Base-by-base conservation (phyloP, 2,329 filamentous ascomycete species). In the Clonostachys rhizophaga region DNA sequence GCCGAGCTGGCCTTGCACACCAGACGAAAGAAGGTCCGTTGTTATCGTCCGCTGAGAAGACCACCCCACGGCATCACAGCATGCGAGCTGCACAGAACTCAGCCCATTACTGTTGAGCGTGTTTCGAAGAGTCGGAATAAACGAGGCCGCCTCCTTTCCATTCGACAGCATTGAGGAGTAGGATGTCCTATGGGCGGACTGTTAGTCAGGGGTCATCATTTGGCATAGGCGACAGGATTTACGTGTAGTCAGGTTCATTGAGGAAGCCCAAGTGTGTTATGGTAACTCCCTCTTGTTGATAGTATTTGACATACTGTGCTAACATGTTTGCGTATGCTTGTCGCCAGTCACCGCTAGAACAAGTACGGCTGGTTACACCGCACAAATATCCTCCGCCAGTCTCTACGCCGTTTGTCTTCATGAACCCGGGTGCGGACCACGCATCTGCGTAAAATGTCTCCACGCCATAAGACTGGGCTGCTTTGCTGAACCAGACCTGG, bases 401-500 rank as follows among this genome's bases (percentile, higher is more conserved):
- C 16, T 68, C 66, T 44, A 57, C 60, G 3, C 62, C 61, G 47
- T 66, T 72, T 1, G 69, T 72, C 56, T 75, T 74, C 71, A 75
- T 75, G 54, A 68, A 75, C 0, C 69, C 70, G 1, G 71, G 71
- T 0, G 72, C 70, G 47, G 63, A 68, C 72, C 71, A 75, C 2
- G 72, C 71, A 53, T 75, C 66, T 4, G 65, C 67, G 34, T 71
- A 70, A 16, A 72, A 63, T 1, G 58, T 61, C 47, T 58, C 59
- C 16, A 70, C 63, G 2, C 66, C 66, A 40, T 69, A 68, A 18
- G 55, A 55, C 36, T 64, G 55, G 2, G 76, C 76, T 56, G 76
- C 64, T 58, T 79, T 66, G 8, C 70, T 69, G 37, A 81, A 63
- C 59, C 67, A 79, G 13, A 81, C 58, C 61, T 81, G 78, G 7